phyloP scores from a whole-genome alignment of 768 basidiomycete species.

The Tylopilus rubrobrunneus region DNA sequence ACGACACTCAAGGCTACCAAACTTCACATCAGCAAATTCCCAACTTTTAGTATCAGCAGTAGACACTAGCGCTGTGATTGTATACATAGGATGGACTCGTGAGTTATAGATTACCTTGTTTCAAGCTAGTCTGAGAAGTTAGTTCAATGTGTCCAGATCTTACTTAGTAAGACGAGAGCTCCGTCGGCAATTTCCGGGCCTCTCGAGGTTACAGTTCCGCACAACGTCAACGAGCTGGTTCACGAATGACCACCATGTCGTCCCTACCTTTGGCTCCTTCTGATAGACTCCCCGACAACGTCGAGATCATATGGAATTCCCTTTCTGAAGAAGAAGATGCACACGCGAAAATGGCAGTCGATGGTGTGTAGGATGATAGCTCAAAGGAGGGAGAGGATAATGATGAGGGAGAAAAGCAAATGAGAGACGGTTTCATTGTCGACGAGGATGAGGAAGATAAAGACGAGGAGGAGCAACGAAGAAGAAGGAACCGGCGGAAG shows the following conservation, averaged over 20 bases:
- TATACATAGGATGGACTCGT: too few relatives aligned
- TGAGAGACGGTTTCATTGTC: constrained; percentile 90
- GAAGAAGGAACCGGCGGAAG: constrained; percentile 64
- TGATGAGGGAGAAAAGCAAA: constrained; percentile 75
- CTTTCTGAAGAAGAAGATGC: constrained; percentile 52
- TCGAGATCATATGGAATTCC: constrained; percentile 60
- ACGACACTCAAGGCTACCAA: too few relatives aligned
- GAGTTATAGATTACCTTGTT: too few relatives aligned
- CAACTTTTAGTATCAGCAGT: too few relatives aligned
- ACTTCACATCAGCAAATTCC: too few relatives aligned
- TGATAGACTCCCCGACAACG: constrained; percentile 36
- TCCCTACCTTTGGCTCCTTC: constrained; percentile 43
- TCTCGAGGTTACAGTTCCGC: constrained; percentile 4
- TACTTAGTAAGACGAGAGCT: constrained; percentile 7
- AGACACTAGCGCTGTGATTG: too few relatives aligned
- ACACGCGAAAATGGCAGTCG: constrained; percentile 49
- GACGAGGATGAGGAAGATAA: constrained; percentile 93
- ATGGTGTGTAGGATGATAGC: constrained; percentile 64
- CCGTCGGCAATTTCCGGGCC: constrained; percentile 24
- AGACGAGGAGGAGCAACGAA: constrained; percentile 51
- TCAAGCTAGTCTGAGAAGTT: too few relatives aligned
- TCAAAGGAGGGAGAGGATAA: constrained; percentile 91
- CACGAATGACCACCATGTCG: constrained; percentile 44
- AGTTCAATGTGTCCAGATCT: too few relatives aligned
- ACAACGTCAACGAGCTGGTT: constrained; percentile 15